Conservation (phyloP, 306 rosid species). For the Albizia julibrissin region DNA sequence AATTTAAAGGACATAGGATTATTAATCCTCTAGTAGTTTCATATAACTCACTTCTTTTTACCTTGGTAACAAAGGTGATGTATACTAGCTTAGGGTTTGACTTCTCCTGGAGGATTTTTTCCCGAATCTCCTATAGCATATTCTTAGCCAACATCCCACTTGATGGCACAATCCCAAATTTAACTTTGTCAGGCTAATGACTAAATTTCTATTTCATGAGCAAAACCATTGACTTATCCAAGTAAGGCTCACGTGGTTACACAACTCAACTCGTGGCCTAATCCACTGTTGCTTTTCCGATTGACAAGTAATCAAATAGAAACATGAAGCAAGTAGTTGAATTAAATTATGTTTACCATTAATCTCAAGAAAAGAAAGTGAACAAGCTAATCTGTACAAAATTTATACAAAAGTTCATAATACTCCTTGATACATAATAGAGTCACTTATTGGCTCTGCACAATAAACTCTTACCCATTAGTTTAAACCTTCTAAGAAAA, state of each 20-base stretch:
- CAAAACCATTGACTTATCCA: background rate
- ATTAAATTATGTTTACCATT: background rate
- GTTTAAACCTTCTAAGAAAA: slow-evolving; percentile 1
- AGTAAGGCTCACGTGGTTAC: background rate
- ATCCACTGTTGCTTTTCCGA: background rate
- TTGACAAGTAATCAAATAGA: background rate
- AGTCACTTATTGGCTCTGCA: background rate
- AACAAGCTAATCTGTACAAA: background rate
- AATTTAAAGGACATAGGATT: background rate
- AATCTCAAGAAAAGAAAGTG: background rate
- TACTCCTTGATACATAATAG: background rate
- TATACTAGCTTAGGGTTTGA: background rate
- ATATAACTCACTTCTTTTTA: background rate
- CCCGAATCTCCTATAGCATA: background rate
- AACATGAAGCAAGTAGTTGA: background rate
- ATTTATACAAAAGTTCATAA: background rate
- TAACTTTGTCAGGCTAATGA: background rate
- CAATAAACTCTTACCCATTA: background rate
- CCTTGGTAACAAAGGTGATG: background rate
- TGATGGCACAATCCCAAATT: background rate
- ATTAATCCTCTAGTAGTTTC: background rate
- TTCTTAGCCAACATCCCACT: background rate
- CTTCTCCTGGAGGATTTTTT: background rate
- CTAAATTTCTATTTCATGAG: background rate
- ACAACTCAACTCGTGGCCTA: background rate